phyloP scores from a whole-genome alignment of 2,329 filamentous ascomycete genomes.

The Mycosphaerella sp. region DNA sequence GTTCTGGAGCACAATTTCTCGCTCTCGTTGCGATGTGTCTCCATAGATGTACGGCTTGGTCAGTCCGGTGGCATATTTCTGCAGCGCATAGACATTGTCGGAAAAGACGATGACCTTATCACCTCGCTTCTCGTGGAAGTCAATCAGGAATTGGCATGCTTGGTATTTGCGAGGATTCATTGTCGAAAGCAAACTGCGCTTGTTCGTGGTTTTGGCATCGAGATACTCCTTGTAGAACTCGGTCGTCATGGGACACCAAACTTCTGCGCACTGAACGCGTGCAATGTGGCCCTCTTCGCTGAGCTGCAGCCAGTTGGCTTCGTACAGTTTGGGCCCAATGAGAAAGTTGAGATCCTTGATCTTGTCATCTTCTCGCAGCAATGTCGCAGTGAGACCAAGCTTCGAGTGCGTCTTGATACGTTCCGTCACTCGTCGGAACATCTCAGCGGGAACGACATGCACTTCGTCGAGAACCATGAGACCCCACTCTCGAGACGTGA shows the following conservation, averaged over 20 bases:
- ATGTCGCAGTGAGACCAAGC: conserved; percentile 84
- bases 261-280: conserved; percentile 93
- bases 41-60: conserved; percentile 88
- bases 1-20: conserved; percentile 80
- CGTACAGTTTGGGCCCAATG: conserved; percentile 94
- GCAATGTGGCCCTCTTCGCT: conserved; percentile 96
- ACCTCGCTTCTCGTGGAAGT: conserved; percentile 89
- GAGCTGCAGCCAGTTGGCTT: conserved; percentile 99
- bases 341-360: conserved; percentile 96
- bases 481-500: conserved; percentile 86
- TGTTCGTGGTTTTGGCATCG: conserved; percentile 55
- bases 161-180: conserved; percentile 99
- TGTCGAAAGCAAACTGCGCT: conserved; percentile 70
- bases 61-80: conserved; percentile 76
- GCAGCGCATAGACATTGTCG: conserved; percentile 89
- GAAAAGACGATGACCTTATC: conserved; percentile 99
- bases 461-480: conserved; percentile 96
- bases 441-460: conserved; percentile 92
- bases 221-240: conserved; percentile 97
- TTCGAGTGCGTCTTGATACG: conserved; percentile 94
- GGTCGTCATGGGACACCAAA: conserved; percentile 99
- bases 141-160: conserved; percentile 94
- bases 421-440: conserved; percentile 90
- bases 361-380: conserved; percentile 95
- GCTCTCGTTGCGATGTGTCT: conserved; percentile 76